These are phyloP conservation scores for Volvariella volvacea DNA, from an alignment of 1,284 basidiomycete genomes.

Conservation along the genomic window DNA sequence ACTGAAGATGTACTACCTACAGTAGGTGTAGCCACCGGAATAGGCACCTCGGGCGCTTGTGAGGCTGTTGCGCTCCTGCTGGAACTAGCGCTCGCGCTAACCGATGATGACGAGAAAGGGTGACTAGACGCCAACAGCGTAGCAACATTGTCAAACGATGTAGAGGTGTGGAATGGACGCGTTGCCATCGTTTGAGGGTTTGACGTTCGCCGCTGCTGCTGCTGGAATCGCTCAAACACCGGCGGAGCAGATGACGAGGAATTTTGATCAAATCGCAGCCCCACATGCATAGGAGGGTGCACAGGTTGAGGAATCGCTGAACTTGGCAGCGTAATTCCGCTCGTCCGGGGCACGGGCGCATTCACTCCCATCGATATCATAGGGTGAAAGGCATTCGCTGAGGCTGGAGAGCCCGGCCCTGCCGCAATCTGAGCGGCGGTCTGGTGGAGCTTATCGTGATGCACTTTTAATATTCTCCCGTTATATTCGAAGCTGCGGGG, in stretches of 20 bases:
- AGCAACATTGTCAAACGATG: constrained; percentile 9
- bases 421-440: constrained; percentile 26
- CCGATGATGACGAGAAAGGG: constrained; percentile 9
- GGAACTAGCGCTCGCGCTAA: constrained; percentile 11
- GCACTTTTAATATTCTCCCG: constrained; percentile 79
- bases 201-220: constrained; percentile 8
- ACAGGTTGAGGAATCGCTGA: no score
- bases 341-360: no score
- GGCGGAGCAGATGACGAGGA: constrained; percentile 6
- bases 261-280: not conserved
- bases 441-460: constrained; percentile 73
- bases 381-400: not conserved
- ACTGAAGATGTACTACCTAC: no score
- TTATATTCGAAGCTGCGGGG: constrained; percentile 74
- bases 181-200: not conserved
- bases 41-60: no score
- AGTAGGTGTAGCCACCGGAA: no score
- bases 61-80: no score
- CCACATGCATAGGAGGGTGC: no score
- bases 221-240: constrained; percentile 6
- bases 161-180: constrained; percentile 6
- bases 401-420: constrained; percentile 21
- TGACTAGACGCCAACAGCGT: constrained; percentile 8
- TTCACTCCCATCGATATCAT: no score
- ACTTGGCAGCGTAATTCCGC: no score